A percentile compares a stretch with the other conserved stretches of the same genome.
Evolutionary conservation across 208 protist species (phyloP).

Genomic region (Porcisia deanei): DNA sequence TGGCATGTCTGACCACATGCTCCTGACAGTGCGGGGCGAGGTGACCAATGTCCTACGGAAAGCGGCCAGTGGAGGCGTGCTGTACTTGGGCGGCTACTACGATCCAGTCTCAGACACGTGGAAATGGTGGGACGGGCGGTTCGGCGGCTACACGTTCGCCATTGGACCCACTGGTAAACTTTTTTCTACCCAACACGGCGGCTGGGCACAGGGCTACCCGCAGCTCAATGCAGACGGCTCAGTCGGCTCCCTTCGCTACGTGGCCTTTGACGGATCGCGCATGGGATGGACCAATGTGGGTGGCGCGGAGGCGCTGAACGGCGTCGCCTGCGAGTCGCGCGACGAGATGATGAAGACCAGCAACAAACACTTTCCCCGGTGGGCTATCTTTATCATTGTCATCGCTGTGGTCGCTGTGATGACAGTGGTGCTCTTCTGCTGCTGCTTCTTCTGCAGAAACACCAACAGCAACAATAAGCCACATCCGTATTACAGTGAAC

Average conservation of each 20-base stretch:
- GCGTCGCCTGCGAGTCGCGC: constrained; percentile 10
- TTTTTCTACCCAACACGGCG: neutral
- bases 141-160: neutral
- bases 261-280: constrained; percentile 10
- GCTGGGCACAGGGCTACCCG: constrained; percentile 16
- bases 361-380: constrained; percentile 11
- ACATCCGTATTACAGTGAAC: neutral
- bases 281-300: constrained; percentile 15
- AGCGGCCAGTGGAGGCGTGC: neutral
- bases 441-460: constrained; percentile 15
- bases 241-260: constrained; percentile 6
- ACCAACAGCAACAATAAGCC: neutral
- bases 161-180: neutral
- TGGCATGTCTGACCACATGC: neutral
- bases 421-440: constrained; percentile 3
- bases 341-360: neutral
- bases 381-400: constrained; percentile 24
- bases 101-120: neutral
- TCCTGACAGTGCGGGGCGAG: constrained; percentile 9
- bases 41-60: neutral
- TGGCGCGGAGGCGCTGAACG: constrained; percentile 8
- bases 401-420: constrained; percentile 2
- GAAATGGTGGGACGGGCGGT: neutral
- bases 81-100: constrained; percentile 8
- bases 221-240: neutral